A percentile compares a stretch with the other conserved stretches of the same genome.
Evolutionary conservation across 1,139 yeast species (phyloP).

Genomic region (Nakaseomyces glabratus): DNA sequence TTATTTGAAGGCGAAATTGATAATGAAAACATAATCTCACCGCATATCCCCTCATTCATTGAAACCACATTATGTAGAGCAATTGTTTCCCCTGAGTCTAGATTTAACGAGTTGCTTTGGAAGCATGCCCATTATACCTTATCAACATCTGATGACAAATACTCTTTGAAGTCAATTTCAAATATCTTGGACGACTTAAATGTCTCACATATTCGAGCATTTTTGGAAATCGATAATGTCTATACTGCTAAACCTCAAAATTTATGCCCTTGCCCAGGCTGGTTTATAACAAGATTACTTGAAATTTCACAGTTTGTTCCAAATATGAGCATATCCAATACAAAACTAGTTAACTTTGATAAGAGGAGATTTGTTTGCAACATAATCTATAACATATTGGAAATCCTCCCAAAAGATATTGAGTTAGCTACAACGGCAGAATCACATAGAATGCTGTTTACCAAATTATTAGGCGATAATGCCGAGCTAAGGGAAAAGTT

Average conservation of each 20-base stretch:
- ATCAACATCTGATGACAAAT: not conserved
- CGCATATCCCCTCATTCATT: constrained; percentile 73
- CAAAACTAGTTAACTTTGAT: constrained; percentile 55
- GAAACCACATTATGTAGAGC: constrained; percentile 76
- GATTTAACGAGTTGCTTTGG: constrained; percentile 41
- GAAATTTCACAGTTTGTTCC: constrained; percentile 64
- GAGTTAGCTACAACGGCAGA: constrained; percentile 15
- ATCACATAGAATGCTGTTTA: constrained; percentile 14
- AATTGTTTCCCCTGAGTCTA: constrained; percentile 69
- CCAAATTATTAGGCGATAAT: constrained; percentile 17
- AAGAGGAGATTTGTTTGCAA: constrained; percentile 57
- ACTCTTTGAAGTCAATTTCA: constrained; percentile 14
- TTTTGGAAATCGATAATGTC: constrained; percentile 32
- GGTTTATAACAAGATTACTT: constrained; percentile 52
- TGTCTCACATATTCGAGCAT: constrained; percentile 18
- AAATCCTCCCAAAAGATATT: constrained; percentile 29
- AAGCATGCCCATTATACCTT: constrained; percentile 19
- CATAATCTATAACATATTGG: constrained; percentile 43
- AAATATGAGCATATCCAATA: constrained; percentile 51
- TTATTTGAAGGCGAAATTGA: constrained; percentile 37
- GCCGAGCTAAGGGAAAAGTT: constrained; percentile 22
- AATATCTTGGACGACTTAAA: constrained; percentile 19
- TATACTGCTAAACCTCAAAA: constrained; percentile 43
- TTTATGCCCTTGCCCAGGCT: constrained; percentile 79
- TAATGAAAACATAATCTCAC: constrained; percentile 30